Base-by-base conservation (phyloP, 345 rosid species). In the Syzygium grande region DNA sequence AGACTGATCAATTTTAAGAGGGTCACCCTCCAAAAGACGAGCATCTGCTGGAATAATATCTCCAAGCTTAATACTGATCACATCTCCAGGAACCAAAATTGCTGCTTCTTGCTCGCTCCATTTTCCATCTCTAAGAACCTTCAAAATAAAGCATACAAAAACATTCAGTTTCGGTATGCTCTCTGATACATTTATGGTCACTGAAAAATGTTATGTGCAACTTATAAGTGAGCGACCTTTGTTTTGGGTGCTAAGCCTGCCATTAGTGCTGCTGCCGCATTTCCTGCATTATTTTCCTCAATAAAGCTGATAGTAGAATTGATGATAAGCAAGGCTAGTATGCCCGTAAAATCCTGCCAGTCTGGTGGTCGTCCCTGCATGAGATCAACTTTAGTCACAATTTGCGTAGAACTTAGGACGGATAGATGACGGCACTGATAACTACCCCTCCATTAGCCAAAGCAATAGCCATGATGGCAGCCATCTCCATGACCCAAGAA, bases 401-500 rank as follows among this genome's bases (percentile, higher is more conserved):
- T 38, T 41, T 38, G 80, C 27, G 19, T 51, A 17, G 68, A 41
- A 79, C 53, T 10, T 11, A 30, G 15, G 22, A 65, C 54, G 11
- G 77, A 34, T 8, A n/a, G 63, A 83, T 52, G 83, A 29, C 63
- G 51, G 15, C 46, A 51, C 6, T 63, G 84, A 86, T 58, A 30
- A 27, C 63, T 92, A 96, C 98, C 87, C 94, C 96, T 90, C 98
- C 98, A 87, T 96, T 96, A 85, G 97, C 98, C 89, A 96, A 89
- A 49, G 86, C 95, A 52, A 96, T 96, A 77, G 98, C 98, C 98
- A 96, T 95, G n/a, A 96, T 89, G 65, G 98, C 98, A 84, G 98
- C 98, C 30, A 91, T 83, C 93, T 96, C 98, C 97, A 96, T 96
- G 87, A 96, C 98, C 98, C 98, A 96, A 8, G 98, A 96, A 59